A percentile compares a stretch with the other conserved stretches of the same genome.
Evolutionary conservation across 495 filamentous ascomycete species (phyloP).

Genomic region (Neurospora sp.): DNA sequence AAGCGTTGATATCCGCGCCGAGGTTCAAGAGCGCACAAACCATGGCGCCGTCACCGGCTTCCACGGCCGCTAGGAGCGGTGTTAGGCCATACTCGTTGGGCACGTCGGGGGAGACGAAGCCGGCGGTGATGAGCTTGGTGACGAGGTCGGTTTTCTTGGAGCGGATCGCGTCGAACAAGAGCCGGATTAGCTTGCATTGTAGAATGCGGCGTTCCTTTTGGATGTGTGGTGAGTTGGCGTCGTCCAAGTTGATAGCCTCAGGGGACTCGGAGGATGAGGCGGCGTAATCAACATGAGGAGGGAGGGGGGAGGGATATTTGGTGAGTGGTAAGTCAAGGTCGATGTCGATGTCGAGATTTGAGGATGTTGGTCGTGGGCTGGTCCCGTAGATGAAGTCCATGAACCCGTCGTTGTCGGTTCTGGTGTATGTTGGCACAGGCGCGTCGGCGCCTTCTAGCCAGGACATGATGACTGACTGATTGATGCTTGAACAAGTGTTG

Average conservation of each 20-base stretch:
- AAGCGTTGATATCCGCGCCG: constrained; percentile 21
- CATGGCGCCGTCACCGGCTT: constrained; percentile 17
- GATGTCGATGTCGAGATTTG: background rate
- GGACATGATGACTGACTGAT: background rate
- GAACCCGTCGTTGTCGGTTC: background rate
- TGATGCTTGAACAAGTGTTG: background rate
- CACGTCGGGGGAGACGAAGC: constrained; percentile 21
- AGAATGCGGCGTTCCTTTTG: background rate
- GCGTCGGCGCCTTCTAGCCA: background rate
- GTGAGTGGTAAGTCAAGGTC: constrained; percentile 8
- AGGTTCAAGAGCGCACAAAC: constrained; percentile 20
- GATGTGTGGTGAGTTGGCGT: background rate
- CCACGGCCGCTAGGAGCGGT: constrained; percentile 27
- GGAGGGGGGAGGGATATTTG: background rate
- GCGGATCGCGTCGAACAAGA: constrained; percentile 14
- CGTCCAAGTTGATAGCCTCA: background rate
- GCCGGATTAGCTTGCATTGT: constrained; percentile 10
- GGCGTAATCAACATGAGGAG: background rate
- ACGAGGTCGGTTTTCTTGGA: constrained; percentile 12
- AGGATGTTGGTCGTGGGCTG: background rate
- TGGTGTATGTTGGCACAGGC: constrained; percentile 8
- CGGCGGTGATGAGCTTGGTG: constrained; percentile 7
- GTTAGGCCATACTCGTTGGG: constrained; percentile 14
- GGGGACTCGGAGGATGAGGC: background rate
- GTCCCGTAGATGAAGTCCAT: background rate